A percentile compares a stretch with the other conserved stretches of the same genome.
Conservation (phyloP, 371 early-diverging fungal genomes). For the Dichotomocladium elegans region DNA sequence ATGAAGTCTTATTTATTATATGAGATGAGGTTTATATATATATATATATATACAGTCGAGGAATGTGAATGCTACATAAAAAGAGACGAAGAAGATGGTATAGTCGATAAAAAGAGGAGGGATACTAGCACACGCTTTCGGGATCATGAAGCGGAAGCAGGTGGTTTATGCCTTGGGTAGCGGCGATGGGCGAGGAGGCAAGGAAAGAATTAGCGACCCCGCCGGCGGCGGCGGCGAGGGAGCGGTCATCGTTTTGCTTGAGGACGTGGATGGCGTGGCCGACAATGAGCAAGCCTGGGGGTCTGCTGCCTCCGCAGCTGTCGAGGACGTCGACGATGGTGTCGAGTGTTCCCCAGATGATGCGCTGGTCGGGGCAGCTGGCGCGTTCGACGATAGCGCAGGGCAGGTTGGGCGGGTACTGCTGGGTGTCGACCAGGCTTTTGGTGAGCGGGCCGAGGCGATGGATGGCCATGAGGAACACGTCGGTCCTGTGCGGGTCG, state of each 20-base stretch:
- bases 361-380: constrained; percentile 68
- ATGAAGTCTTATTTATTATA: no score
- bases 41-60: no score
- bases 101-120: no score
- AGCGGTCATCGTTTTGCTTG: constrained; percentile 31
- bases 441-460: constrained; percentile 57
- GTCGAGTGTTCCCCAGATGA: constrained; percentile 53
- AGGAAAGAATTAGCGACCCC: constrained; percentile 31
- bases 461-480: constrained; percentile 85
- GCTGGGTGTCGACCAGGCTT: constrained; percentile 48
- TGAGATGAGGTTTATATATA: no score
- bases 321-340: constrained; percentile 62
- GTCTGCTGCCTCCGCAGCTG: constrained; percentile 64
- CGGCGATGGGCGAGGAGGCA: constrained; percentile 9
- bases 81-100: no score
- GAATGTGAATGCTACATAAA: no score
- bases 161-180: constrained; percentile 3
- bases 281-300: constrained; percentile 71
- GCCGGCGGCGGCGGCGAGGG: no score
- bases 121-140: constrained; percentile 38
- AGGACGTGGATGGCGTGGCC: constrained; percentile 56
- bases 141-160: constrained; percentile 42
- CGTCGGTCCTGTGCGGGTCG: constrained; percentile 70
- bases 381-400: constrained; percentile 77
- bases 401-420: constrained; percentile 63